These are phyloP conservation scores for Borovskyia barvae DNA, from an alignment of 208 protist species.

Conservation along the genomic window DNA sequence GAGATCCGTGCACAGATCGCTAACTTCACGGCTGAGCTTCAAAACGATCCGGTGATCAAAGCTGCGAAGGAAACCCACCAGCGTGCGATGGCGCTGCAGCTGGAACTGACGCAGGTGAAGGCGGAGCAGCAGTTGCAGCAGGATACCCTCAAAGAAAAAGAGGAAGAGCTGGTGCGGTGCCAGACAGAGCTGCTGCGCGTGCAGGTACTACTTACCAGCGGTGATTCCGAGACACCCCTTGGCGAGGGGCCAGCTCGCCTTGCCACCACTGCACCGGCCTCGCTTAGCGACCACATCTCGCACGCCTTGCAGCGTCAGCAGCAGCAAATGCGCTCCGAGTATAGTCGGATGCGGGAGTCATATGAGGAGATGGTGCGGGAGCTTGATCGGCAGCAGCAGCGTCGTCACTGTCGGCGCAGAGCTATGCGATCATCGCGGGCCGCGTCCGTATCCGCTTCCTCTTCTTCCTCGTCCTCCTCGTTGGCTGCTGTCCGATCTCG, in stretches of 20 bases:
- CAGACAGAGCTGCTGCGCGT: constrained; percentile 71
- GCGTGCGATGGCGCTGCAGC: constrained; percentile 57
- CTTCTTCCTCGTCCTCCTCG: constrained; percentile 10
- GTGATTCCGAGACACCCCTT: background rate
- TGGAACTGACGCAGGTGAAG: constrained; percentile 44
- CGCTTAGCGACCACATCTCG: constrained; percentile 24
- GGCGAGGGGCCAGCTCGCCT: background rate
- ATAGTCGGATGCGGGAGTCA: constrained; percentile 37
- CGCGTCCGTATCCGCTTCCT: constrained; percentile 4
- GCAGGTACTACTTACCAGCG: constrained; percentile 27
- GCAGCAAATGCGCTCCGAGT: constrained; percentile 37
- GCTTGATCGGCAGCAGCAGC: constrained; percentile 28
- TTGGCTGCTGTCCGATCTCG: no score
- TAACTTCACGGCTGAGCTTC: constrained; percentile 84
- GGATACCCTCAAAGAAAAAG: constrained; percentile 55
- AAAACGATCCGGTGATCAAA: constrained; percentile 80
- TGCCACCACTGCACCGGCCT: background rate
- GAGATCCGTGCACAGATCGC: constrained; percentile 77
- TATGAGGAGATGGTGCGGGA: constrained; percentile 53
- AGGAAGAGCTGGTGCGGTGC: constrained; percentile 67
- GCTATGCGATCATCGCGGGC: background rate
- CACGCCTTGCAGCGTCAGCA: constrained; percentile 25
- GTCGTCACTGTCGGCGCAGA: constrained; percentile 7
- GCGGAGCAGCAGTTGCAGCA: constrained; percentile 44
- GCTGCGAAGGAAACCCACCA: constrained; percentile 74